These are phyloP conservation scores for Candida berthetii DNA, from an alignment of 805 yeast genomes.

Conservation along the genomic window DNA sequence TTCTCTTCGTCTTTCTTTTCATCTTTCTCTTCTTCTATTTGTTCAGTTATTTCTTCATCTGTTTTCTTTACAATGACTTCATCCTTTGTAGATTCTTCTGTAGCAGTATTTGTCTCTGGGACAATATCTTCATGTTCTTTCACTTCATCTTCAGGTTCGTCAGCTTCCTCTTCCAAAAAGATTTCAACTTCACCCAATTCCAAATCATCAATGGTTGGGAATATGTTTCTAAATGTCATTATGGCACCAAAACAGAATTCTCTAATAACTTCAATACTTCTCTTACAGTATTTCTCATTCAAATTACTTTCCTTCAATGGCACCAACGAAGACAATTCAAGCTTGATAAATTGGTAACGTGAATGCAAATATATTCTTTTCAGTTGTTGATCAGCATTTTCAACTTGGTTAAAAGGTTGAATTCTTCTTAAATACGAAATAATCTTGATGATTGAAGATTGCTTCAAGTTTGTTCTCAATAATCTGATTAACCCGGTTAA, in stretches of 20 bases:
- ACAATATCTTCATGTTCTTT: background rate
- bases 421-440: conserved; percentile 70
- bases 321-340: conserved; percentile 49
- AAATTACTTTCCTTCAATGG: conserved; percentile 51
- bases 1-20: background rate
- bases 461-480: conserved; percentile 70
- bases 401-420: conserved; percentile 37
- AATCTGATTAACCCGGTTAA: conserved; percentile 61
- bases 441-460: conserved; percentile 73
- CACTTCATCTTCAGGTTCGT: conserved; percentile 1
- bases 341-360: conserved; percentile 58
- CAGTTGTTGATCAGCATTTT: conserved; percentile 24
- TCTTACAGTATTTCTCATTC: conserved; percentile 58
- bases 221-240: conserved; percentile 58
- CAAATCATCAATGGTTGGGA: conserved; percentile 31
- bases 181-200: conserved; percentile 15
- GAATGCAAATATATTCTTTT: conserved; percentile 61
- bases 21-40: conserved; percentile 13
- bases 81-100: too few relatives aligned
- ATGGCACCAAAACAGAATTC: conserved; percentile 76
- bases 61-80: conserved; percentile 7
- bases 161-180: conserved; percentile 2
- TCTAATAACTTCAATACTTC: conserved; percentile 78
- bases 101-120: too few relatives aligned
- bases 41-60: conserved; percentile 15